These are phyloP conservation scores for Suillus sp. DNA, from an alignment of 768 basidiomycete species.

Conservation along the genomic window DNA sequence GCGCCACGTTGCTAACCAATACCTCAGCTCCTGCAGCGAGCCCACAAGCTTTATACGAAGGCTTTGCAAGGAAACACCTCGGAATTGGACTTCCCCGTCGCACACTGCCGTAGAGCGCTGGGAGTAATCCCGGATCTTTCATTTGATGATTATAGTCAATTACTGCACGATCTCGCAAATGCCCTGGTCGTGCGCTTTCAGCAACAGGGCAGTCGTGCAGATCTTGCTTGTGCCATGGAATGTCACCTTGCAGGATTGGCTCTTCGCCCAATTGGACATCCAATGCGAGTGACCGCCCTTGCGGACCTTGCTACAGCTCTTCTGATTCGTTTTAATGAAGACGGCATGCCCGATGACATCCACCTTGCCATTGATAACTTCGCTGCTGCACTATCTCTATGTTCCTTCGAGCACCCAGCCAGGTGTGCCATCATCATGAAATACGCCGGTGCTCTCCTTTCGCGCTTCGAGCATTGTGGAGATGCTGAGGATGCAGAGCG, in stretches of 20 bases:
- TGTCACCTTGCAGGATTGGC: constrained; percentile 29
- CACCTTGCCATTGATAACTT: constrained; percentile 33
- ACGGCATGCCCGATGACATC: constrained; percentile 27
- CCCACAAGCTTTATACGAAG: not conserved
- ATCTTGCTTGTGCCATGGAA: constrained; percentile 31
- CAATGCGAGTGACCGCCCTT: constrained; percentile 26
- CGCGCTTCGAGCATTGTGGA: constrained; percentile 27
- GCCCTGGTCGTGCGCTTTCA: constrained; percentile 30
- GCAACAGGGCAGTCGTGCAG: constrained; percentile 26
- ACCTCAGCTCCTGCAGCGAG: not conserved
- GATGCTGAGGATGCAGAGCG: constrained; percentile 23
- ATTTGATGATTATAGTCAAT: constrained; percentile 25
- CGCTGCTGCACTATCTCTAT: constrained; percentile 14
- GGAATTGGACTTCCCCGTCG: constrained; percentile 30
- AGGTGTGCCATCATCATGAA: constrained; percentile 27
- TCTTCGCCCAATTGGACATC: constrained; percentile 29
- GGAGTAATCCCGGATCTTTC: constrained; percentile 15
- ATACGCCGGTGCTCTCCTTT: constrained; percentile 32
- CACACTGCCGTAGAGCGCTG: constrained; percentile 30
- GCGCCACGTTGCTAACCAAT: not conserved
- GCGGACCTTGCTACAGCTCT: constrained; percentile 33
- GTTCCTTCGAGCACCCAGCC: constrained; percentile 22
- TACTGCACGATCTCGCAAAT: constrained; percentile 32
- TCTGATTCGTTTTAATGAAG: constrained; percentile 29
- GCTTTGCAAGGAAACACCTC: constrained; percentile 18